phyloP scores from a whole-genome alignment of 148 eudicot species.

The Persicaria tinctoria region DNA sequence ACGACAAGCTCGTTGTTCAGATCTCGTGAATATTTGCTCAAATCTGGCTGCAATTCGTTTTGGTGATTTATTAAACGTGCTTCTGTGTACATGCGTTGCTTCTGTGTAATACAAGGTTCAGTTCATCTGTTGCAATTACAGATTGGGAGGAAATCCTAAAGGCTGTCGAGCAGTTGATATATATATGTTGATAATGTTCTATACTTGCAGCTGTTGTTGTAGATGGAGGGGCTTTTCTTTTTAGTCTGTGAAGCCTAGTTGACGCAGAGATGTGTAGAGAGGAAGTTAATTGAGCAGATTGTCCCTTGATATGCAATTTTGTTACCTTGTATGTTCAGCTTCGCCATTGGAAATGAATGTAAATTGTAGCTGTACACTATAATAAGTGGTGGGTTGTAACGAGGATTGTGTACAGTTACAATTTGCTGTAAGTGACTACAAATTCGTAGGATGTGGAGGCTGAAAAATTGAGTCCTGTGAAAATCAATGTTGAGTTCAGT shows the following conservation, averaged over 20 bases:
- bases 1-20: too few relatives aligned
- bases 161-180: neutral
- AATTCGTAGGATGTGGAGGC: too few relatives aligned
- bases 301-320: neutral
- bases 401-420: too few relatives aligned
- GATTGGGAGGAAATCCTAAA: neutral
- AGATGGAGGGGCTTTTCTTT: neutral
- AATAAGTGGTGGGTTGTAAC: too few relatives aligned
- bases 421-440: too few relatives aligned
- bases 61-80: too few relatives aligned
- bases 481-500: too few relatives aligned
- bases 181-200: slow-evolving; percentile 8
- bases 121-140: neutral
- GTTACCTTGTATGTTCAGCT: neutral
- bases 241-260: neutral
- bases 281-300: neutral
- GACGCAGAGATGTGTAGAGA: slow-evolving; percentile 4
- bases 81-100: too few relatives aligned
- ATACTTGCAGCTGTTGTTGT: neutral
- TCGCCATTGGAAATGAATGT: neutral
- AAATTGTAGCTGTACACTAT: neutral
- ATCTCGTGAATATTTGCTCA: too few relatives aligned
- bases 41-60: too few relatives aligned
- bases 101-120: slow-evolving; percentile 38
- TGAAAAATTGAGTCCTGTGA: too few relatives aligned